phyloP scores from a whole-genome alignment of 345 rosid species.

The Hibiscus trionum region DNA sequence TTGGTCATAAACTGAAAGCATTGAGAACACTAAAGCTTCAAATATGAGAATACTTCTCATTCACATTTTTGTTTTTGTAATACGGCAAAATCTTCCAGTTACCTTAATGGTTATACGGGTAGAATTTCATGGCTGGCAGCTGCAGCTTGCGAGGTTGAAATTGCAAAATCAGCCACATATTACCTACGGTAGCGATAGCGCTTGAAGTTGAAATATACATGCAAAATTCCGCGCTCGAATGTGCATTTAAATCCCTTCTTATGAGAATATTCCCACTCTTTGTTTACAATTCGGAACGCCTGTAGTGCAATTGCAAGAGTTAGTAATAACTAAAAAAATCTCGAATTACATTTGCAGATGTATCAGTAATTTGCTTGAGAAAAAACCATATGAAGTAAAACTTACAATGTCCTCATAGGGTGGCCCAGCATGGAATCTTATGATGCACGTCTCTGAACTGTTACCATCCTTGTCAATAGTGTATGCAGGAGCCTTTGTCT shows the following conservation, averaged over 20 bases:
- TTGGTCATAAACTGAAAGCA: background rate
- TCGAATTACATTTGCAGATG: background rate
- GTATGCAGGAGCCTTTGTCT: slow-evolving; percentile 70
- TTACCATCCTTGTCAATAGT: slow-evolving; percentile 79
- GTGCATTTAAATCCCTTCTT: slow-evolving; percentile 96
- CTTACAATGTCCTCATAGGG: slow-evolving; percentile 92
- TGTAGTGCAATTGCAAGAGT: slow-evolving; percentile 21
- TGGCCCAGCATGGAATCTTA: slow-evolving; percentile 90
- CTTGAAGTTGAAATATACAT: slow-evolving; percentile 84
- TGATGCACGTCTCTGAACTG: slow-evolving; percentile 73
- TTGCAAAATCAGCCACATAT: slow-evolving; percentile 2
- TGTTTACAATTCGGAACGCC: slow-evolving; percentile 88
- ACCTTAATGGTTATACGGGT: background rate
- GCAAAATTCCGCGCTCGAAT: slow-evolving; percentile 87
- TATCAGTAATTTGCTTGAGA: background rate
- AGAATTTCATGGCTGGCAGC: background rate
- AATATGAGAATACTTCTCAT: background rate
- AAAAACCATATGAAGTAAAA: background rate
- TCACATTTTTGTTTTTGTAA: background rate
- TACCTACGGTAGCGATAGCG: slow-evolving; percentile 86
- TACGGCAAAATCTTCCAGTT: background rate
- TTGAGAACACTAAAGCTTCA: background rate
- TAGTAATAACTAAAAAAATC: background rate
- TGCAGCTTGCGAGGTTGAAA: background rate
- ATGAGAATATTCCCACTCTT: slow-evolving; percentile 97